Conservation (phyloP, 129 eudicot genomes). For the Logfia minima region DNA sequence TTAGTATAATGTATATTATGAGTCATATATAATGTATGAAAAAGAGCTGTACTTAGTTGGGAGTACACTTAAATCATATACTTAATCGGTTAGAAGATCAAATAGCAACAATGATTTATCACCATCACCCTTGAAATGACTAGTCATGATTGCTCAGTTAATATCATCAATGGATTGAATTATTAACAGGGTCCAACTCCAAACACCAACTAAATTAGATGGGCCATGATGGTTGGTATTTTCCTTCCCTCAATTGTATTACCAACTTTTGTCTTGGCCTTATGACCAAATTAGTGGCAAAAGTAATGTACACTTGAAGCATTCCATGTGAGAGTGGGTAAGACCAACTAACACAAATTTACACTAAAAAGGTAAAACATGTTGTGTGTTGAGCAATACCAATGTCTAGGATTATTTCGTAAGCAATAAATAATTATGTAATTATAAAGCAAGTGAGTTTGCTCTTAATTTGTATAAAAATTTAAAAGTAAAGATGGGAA, state of each 20-base stretch:
- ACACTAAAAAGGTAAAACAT: constrained; percentile 15
- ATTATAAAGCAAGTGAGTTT: neutral
- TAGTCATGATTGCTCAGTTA: constrained; percentile 18
- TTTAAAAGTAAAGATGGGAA: no score
- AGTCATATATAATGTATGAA: no score
- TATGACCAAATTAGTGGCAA: constrained; percentile 36
- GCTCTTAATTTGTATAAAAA: neutral
- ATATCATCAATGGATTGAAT: constrained; percentile 28
- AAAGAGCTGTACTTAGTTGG: no score
- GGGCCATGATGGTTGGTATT: constrained; percentile 24
- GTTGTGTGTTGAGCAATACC: constrained; percentile 15
- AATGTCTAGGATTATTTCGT: neutral
- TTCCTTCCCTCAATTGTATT: constrained; percentile 24
- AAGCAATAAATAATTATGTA: neutral
- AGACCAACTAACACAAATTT: constrained; percentile 26
- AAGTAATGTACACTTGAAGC: constrained; percentile 45
- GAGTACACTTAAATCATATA: no score
- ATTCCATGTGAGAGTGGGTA: constrained; percentile 64
- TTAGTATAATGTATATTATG: no score
- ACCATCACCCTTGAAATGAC: constrained; percentile 16
- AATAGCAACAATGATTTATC: neutral
- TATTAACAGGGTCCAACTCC: constrained; percentile 29
- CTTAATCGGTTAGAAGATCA: neutral
- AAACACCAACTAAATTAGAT: constrained; percentile 31
- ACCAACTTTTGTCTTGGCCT: constrained; percentile 39